phyloP scores from a whole-genome alignment of 2,329 filamentous ascomycete species.

The Cryphonectria japonica region DNA sequence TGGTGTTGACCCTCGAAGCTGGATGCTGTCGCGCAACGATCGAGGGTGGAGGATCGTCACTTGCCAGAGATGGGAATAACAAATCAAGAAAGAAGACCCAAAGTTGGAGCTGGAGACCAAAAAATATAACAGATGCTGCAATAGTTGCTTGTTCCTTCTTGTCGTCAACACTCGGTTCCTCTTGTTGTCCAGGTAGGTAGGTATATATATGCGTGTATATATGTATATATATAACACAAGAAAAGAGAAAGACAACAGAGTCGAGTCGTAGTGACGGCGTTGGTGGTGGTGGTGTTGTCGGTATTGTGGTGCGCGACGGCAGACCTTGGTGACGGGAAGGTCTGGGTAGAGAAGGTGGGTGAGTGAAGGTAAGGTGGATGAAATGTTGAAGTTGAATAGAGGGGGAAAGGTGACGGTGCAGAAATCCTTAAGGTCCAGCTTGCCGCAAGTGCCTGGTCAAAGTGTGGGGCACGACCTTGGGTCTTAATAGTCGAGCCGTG shows the following conservation, averaged over 20 bases:
- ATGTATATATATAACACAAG: background rate
- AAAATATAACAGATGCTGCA: background rate
- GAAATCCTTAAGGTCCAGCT: constrained; percentile 19
- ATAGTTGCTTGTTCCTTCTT: background rate
- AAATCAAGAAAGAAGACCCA: background rate
- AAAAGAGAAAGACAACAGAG: background rate
- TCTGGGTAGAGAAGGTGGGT: background rate
- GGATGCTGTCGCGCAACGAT: background rate
- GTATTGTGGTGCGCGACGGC: background rate
- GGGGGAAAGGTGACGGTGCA: constrained; percentile 19
- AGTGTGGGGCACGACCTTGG: constrained; percentile 28
- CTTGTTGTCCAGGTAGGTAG: too few species aligned
- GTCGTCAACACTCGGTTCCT: background rate
- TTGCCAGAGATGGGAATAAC: background rate
- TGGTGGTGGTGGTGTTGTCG: background rate
- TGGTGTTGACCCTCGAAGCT: background rate
- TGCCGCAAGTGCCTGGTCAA: background rate
- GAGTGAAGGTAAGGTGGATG: constrained; percentile 17
- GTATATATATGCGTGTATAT: background rate
- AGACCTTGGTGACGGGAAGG: background rate
- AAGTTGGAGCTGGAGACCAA: background rate
- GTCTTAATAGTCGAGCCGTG: constrained; percentile 14
- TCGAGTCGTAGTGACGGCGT: background rate
- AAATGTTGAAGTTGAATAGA: constrained; percentile 23
- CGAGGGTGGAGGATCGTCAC: too few species aligned